These are phyloP conservation scores for Corylus avellana DNA, from an alignment of 306 rosid species.

Conservation along the genomic window DNA sequence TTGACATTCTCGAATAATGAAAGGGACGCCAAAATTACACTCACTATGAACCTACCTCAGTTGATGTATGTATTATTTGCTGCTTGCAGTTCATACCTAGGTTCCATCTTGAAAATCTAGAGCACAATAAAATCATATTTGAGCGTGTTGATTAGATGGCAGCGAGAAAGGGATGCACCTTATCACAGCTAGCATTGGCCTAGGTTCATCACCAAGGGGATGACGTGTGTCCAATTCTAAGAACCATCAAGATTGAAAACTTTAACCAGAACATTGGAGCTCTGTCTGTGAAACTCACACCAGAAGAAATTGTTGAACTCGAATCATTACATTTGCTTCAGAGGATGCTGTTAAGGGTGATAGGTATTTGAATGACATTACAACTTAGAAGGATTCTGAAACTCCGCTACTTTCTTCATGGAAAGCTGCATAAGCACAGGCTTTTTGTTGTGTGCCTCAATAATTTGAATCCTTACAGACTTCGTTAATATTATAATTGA, in stretches of 20 bases:
- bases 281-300: conserved; percentile 57
- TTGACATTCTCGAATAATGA: too few species aligned
- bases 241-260: conserved; percentile 74
- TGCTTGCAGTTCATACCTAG: conserved; percentile 44
- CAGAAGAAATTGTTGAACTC: conserved; percentile 45
- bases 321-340: conserved; percentile 52
- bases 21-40: too few species aligned
- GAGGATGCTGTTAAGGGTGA: conserved; percentile 49
- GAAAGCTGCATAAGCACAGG: conserved; percentile 25
- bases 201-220: conserved; percentile 74
- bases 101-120: conserved; percentile 56
- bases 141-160: conserved; percentile 61
- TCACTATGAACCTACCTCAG: too few species aligned
- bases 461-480: too few species aligned
- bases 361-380: background rate
- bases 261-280: conserved; percentile 61
- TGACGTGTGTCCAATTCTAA: conserved; percentile 69
- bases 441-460: background rate
- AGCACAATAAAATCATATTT: conserved; percentile 56
- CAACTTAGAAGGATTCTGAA: conserved; percentile 49
- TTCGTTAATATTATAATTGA: too few species aligned
- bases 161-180: conserved; percentile 56
- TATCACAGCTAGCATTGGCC: conserved; percentile 62
- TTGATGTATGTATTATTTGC: background rate
- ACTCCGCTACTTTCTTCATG: conserved; percentile 62